Conservation (phyloP, 805 yeast species). For the Kluyveromyces aestuarii region DNA sequence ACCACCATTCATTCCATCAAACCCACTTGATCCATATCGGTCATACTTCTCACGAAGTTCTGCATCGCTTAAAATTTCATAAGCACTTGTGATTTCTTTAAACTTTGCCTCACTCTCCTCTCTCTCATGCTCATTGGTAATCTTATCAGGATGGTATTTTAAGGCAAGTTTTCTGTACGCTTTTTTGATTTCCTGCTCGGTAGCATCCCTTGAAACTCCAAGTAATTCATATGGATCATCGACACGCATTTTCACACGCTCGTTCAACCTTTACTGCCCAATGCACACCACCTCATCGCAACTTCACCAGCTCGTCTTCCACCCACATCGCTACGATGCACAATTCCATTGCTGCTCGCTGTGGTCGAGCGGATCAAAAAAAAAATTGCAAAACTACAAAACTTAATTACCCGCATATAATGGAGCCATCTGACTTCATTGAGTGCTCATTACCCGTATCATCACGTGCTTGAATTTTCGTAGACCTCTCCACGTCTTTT, state of each 20-base stretch:
- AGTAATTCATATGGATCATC: slow-evolving; percentile 47
- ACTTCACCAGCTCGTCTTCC: background rate
- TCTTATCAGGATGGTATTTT: slow-evolving; percentile 84
- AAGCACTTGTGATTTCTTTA: slow-evolving; percentile 80
- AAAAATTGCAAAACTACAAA: too few species aligned
- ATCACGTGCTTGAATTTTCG: too few species aligned
- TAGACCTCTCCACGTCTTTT: too few species aligned
- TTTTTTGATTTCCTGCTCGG: slow-evolving; percentile 63
- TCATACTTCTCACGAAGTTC: slow-evolving; percentile 51
- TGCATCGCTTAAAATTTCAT: slow-evolving; percentile 72
- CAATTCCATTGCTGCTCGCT: too few species aligned
- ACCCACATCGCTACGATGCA: too few species aligned
- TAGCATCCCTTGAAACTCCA: slow-evolving; percentile 59
- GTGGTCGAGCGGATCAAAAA: too few species aligned
- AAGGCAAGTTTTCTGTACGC: slow-evolving; percentile 84
- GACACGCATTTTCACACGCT: background rate
- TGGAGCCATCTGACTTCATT: too few species aligned
- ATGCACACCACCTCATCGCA: background rate
- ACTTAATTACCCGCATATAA: too few species aligned
- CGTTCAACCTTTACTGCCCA: background rate
- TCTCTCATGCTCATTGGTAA: slow-evolving; percentile 49
- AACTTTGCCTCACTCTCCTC: slow-evolving; percentile 67
- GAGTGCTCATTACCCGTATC: too few species aligned
- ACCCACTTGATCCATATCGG: slow-evolving; percentile 36
- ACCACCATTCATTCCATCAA: slow-evolving; percentile 30